Evolutionary conservation across 1,284 basidiomycete genomes (phyloP), one percentile per base, ranked within the genome.

Genomic region (Ustilago nuda): DNA sequence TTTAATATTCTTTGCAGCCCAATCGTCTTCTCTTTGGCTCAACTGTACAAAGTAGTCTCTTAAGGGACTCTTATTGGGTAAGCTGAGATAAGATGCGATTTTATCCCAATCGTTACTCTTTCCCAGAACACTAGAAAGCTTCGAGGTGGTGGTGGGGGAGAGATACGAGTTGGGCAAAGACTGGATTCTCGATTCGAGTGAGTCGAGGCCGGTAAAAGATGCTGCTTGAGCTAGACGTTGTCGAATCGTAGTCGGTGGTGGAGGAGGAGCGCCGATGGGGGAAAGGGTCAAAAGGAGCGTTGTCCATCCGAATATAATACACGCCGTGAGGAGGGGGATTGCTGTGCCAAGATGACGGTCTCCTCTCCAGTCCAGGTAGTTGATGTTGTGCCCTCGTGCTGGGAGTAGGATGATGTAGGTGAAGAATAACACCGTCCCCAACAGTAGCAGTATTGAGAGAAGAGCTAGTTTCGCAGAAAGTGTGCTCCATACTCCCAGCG

Each of bases 251-350:
- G 15, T 1, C 1, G 72, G 8, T 0, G 75, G 75, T 0, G 75
- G 75, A 17, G 72, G 23, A 2, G 75, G 75, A 17, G 78, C 78
- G 30, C 69, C 69, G 3, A 80, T 4, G 7, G 78, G 78, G 7
- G 57, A 63, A 2, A 80, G 64, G 1, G 74, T 70, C 19, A 80
- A 5, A 2, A 72, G 50, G 17, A 80, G 39, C 4, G 37, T 54
- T 8, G 53, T 37, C 63, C 71, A 78, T 8, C 78, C 78, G 3
- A 62, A 48, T 8, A 80, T 65, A 33, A 80, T 80, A 17, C 61
- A 66, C 12, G 61, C 52, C 0, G 78, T 80, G 0, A 80, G 56
- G 2, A 66, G 23, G 0, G 78, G 76, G 17, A 80, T 78, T 5
- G 73, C 48, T 0, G 30, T 65, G 1, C 32, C 15, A 0, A 80